Percentiles rank a stretch among this genome's conserved stretches.
Evolutionary conservation across 108 stramenopile species (phyloP).

Genomic region (Schizochytrium sp.): DNA sequence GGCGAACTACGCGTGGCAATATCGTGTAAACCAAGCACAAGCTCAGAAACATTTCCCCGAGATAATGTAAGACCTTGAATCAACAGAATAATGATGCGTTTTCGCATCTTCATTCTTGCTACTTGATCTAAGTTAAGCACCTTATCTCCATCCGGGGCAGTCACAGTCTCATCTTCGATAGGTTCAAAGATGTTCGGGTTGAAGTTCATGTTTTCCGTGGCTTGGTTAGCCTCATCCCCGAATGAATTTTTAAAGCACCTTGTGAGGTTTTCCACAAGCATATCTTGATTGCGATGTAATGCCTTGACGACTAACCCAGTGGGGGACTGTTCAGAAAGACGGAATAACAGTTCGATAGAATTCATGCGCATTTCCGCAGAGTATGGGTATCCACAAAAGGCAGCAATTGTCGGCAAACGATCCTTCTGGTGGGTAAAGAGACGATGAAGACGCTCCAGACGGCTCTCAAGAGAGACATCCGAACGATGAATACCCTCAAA

Average conservation of each 20-base stretch:
- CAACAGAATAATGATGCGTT: constrained; percentile 6
- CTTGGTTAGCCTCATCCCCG: background rate
- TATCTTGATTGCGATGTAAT: background rate
- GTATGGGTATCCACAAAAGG: constrained; percentile 38
- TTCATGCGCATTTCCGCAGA: constrained; percentile 57
- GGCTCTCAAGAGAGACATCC: constrained; percentile 39
- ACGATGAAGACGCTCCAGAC: constrained; percentile 48
- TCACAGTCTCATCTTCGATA: background rate
- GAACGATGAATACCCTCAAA: background rate
- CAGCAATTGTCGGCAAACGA: constrained; percentile 19
- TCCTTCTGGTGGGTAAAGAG: constrained; percentile 56
- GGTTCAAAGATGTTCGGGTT: background rate
- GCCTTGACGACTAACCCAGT: constrained; percentile 13
- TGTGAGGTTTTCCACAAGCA: background rate
- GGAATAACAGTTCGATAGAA: constrained; percentile 24
- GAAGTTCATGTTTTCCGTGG: background rate
- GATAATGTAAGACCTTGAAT: background rate
- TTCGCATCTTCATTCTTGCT: background rate
- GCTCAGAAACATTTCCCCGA: constrained; percentile 57
- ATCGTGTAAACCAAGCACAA: constrained; percentile 32
- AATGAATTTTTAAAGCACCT: background rate
- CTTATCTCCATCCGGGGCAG: background rate
- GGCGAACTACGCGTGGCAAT: background rate
- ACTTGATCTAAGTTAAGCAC: background rate
- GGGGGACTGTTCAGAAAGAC: constrained; percentile 20